phyloP scores from a whole-genome alignment of 805 yeast genomes.

The Kluyveromyces nonfermentans region DNA sequence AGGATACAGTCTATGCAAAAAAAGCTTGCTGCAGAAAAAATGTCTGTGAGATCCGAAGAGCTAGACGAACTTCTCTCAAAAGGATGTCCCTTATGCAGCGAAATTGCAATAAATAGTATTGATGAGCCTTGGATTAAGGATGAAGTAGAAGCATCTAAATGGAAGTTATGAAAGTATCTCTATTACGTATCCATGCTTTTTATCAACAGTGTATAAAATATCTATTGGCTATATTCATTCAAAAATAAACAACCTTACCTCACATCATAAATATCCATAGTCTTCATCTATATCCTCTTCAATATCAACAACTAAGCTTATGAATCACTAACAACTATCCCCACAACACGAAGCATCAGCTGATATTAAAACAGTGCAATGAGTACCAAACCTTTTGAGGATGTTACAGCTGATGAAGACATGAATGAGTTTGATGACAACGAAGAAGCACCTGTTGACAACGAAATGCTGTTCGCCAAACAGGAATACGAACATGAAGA shows the following conservation, averaged over 20 bases:
- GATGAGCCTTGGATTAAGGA: slow-evolving; percentile 52
- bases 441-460: slow-evolving; percentile 24
- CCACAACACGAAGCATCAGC: neutral
- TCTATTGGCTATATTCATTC: no score
- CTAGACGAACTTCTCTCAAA: slow-evolving; percentile 51
- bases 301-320: no score
- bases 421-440: slow-evolving; percentile 30
- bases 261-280: neutral
- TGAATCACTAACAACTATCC: neutral
- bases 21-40: slow-evolving; percentile 19
- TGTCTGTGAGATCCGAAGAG: slow-evolving; percentile 30
- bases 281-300: no score
- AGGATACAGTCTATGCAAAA: slow-evolving; percentile 38
- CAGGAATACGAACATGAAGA: slow-evolving; percentile 11
- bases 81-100: slow-evolving; percentile 73
- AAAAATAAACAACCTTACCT: neutral
- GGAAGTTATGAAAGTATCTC: slow-evolving; percentile 36
- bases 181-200: no score
- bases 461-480: slow-evolving; percentile 12
- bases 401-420: slow-evolving; percentile 18
- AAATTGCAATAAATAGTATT: slow-evolving; percentile 55
- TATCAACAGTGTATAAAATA: no score
- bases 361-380: neutral
- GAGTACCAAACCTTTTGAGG: slow-evolving; percentile 3
- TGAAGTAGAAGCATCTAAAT: slow-evolving; percentile 34